Conservation (phyloP, 345 rosid species). For the Cardiospermum halicacabum region DNA sequence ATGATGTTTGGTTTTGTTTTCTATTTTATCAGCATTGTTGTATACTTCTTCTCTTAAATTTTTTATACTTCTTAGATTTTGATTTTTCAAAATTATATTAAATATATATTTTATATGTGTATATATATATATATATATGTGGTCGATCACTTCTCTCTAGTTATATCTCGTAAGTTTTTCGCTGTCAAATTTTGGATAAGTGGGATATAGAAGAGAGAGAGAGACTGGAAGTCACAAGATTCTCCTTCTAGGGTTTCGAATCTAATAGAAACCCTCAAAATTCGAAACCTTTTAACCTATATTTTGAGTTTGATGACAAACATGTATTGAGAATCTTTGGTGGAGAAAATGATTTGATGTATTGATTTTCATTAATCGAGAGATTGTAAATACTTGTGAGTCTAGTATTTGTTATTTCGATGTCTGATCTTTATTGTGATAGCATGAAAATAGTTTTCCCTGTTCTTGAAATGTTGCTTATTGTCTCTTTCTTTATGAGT, state of each 20-base stretch:
- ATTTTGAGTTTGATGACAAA: not conserved
- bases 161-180: not conserved
- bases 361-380: not conserved
- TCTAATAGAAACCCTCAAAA: not conserved
- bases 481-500: not conserved
- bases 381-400: slow-evolving; percentile 36
- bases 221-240: not conserved
- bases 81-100: slow-evolving; percentile 2
- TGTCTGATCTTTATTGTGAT: not conserved
- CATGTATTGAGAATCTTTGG: slow-evolving; percentile 28
- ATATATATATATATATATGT: not conserved
- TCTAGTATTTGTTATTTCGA: not conserved
- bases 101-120: not conserved
- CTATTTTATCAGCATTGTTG: not conserved
- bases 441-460: not conserved
- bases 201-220: not conserved
- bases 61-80: too few relatives aligned
- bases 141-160: slow-evolving; percentile 3
- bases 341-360: slow-evolving; percentile 16
- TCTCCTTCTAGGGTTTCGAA: slow-evolving; percentile 24
- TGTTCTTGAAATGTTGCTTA: not conserved
- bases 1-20: not conserved
- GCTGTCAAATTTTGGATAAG: slow-evolving; percentile 11
- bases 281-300: slow-evolving; percentile 11
- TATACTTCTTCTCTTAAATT: not conserved